Evolutionary conservation across 768 basidiomycete species (phyloP), one percentile per base, ranked within the genome.

Genomic region (Collybiopsis confluens): DNA sequence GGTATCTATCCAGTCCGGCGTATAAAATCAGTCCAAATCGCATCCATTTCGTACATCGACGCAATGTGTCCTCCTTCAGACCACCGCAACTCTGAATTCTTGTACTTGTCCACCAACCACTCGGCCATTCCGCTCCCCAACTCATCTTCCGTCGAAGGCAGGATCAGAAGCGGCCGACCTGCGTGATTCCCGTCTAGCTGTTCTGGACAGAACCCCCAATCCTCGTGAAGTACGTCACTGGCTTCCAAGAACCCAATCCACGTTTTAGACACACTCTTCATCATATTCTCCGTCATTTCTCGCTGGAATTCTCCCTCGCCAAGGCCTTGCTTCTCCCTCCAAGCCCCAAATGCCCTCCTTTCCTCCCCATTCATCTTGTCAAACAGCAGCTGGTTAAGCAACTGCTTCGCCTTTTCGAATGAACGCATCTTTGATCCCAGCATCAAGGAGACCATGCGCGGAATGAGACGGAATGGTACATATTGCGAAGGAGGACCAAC

Each of bases 31-130:
- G 62, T 66, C 78, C 76, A 81, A 13, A 82, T 62, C 3, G 73
- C 69, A 46, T 83, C 70, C 51, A 80, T 44, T 52, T 74, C 66
- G 60, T 74, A 80, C 26, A 81, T 56, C 6, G 67, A 47, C 20
- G 74, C 67, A n/a, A 82, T 58, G 59, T 82, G 82, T 3, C 80
- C 80, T 1, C 83, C 82, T 13, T 62, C 65, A 42, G 80, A 54
- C 43, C 63, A 69, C 59, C 64, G 74, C 23, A 76, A 58, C 45
- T 58, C 66, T 6, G 73, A 67, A 55, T 77, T 77, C 64, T 66
- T 68, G 65, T 81, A 80, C 52, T 70, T 65, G 11, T 65, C 62
- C 15, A 68, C 72, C 21, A 84, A 60, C 70, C 77, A 84, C 43
- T 72, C 59, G 0, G 79, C 76, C 73, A 76, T 76, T 2, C 58